Evolutionary conservation across 768 basidiomycete species (phyloP).

Genomic region (Trametes villosa): DNA sequence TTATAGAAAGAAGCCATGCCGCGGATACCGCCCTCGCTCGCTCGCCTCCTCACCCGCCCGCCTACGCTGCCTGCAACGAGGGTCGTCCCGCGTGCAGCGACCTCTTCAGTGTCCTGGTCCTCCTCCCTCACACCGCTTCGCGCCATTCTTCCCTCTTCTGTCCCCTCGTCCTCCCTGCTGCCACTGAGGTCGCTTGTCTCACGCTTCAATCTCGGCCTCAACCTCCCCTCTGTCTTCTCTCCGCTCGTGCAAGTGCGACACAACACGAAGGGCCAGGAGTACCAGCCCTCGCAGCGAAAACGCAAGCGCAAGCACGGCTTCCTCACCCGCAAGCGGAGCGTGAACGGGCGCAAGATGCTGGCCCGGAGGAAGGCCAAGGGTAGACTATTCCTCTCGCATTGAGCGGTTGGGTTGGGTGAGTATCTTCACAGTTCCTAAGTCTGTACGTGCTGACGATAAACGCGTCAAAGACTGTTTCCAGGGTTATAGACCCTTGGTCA

Average conservation of each 20-base stretch:
- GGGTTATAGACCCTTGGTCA: background rate
- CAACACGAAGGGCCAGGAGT: constrained; percentile 81
- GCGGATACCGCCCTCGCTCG: constrained; percentile 32
- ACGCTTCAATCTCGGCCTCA: constrained; percentile 15
- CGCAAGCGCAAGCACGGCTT: constrained; percentile 94
- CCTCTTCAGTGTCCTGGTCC: constrained; percentile 12
- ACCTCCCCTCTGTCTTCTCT: constrained; percentile 42
- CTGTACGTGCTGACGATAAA: no score
- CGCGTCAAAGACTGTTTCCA: background rate
- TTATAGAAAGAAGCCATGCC: constrained; percentile 23
- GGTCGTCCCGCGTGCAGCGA: constrained; percentile 12
- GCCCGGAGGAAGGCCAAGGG: constrained; percentile 74
- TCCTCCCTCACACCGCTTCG: constrained; percentile 19
- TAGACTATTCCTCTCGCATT: constrained; percentile 82
- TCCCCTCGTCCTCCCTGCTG: constrained; percentile 3
- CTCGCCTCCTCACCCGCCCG: constrained; percentile 26
- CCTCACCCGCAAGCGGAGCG: constrained; percentile 70
- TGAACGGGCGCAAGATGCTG: constrained; percentile 74
- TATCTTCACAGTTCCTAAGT: no score
- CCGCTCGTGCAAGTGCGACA: constrained; percentile 61
- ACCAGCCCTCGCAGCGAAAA: constrained; percentile 94
- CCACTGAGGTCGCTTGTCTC: constrained; percentile 11
- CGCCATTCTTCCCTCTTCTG: constrained; percentile 12
- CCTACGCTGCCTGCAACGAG: constrained; percentile 19
- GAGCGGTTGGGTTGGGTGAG: constrained; percentile 25